Base-by-base conservation (phyloP, 148 eudicot species). In the Hydrangea macrophylla region DNA sequence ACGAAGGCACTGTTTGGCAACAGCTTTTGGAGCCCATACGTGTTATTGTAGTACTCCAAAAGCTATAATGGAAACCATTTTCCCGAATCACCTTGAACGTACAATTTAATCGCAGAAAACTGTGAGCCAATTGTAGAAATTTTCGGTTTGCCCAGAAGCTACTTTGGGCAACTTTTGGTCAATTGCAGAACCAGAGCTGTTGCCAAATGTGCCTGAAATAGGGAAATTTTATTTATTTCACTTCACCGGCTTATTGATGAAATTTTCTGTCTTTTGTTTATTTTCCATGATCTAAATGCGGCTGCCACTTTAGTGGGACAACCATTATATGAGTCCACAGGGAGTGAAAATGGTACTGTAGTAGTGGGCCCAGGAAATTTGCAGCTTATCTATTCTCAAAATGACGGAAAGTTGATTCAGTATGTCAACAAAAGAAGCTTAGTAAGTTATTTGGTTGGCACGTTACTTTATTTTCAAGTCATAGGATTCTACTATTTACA, bases 341-440 rank as follows among this genome's bases (percentile, higher is more conserved):
- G 75, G 48, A 65, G 71, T 56, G 67, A 71, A 67, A 65, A 72
- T 58, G 73, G 64, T 37, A 84, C 67, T 31, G 63, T 88, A 55
- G 85, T 86, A 80, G 81, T 94, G 40, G 98, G 98, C 62, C 80
- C 83, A 31, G 98, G 98, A 60, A 78, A 77, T 66, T 76, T 94
- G 77, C 90, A 85, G 84, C 86, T 94, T 60, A 58, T 76, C 32
- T 94, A 85, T 76, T 88, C 95, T 33, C 82, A 65, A 55, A 71
- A 65, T 62, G 83, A 61, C 17, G 92, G 96, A 55, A 78, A 73
- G 56, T 89, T 90, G 63, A 56, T 64, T 58, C 80, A 75, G 68
- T 94, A 88, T 81, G 69, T 81, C 39, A 94, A 94, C 74, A 71
- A 56, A 45, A 77, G 75, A 70, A 81, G 53, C 81, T 75, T 53